phyloP scores from a whole-genome alignment of 345 rosid species.

The Turritis glabra region DNA sequence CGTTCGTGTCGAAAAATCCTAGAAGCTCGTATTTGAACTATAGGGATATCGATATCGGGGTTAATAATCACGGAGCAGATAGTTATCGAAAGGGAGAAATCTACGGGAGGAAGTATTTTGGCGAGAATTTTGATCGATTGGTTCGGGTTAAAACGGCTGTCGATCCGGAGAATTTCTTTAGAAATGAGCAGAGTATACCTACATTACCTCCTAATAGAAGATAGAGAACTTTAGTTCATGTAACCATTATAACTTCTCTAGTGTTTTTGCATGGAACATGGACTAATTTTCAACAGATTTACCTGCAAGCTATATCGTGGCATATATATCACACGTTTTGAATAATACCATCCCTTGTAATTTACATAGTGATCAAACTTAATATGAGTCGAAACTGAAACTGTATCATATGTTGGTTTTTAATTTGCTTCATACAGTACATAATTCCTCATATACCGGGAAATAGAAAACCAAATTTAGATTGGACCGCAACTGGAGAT shows the following conservation, averaged over 20 bases:
- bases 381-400: neutral
- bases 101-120: constrained; percentile 56
- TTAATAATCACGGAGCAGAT: constrained; percentile 29
- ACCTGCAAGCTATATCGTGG: neutral
- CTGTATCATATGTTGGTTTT: neutral
- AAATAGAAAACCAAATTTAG: neutral
- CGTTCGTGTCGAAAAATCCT: constrained; percentile 60
- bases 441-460: neutral
- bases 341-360: neutral
- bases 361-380: neutral
- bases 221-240: neutral
- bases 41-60: constrained; percentile 70
- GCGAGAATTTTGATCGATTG: constrained; percentile 41
- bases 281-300: neutral
- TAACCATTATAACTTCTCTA: neutral
- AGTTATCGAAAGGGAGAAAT: constrained; percentile 49
- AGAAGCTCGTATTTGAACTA: constrained; percentile 60
- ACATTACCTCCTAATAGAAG: constrained; percentile 18
- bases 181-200: constrained; percentile 55
- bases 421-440: neutral
- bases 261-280: neutral
- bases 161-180: constrained; percentile 53
- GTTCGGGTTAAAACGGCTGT: constrained; percentile 46
- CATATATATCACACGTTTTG: neutral
- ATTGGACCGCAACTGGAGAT: neutral